phyloP scores from a whole-genome alignment of 2,329 filamentous ascomycete species.

The Aspergillus candidus region DNA sequence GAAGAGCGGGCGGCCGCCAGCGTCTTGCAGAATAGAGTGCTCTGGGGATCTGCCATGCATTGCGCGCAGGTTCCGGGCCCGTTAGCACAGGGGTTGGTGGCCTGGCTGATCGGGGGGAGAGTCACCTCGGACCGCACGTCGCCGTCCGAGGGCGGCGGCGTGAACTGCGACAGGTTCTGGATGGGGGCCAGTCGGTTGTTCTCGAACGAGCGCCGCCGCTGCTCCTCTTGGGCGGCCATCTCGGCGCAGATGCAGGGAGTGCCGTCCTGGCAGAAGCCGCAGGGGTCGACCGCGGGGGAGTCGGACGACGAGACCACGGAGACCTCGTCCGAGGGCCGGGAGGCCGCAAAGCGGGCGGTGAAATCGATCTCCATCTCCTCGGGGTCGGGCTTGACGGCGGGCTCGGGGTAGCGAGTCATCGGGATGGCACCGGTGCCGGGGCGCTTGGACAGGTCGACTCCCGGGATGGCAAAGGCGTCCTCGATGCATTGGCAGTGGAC shows the following conservation, averaged over 20 bases:
- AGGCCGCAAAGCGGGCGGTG: constrained; percentile 57
- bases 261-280: constrained; percentile 76
- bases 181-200: constrained; percentile 40
- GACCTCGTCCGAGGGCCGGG: constrained; percentile 19
- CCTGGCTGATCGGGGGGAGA: constrained; percentile 31
- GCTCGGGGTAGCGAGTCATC: constrained; percentile 52
- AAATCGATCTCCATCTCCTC: constrained; percentile 66
- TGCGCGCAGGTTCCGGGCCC: constrained; percentile 75
- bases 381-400: constrained; percentile 41
- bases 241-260: constrained; percentile 80
- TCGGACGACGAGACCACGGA: constrained; percentile 19
- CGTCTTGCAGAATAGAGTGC: constrained; percentile 75
- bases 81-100: constrained; percentile 49
- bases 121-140: constrained; percentile 54
- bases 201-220: constrained; percentile 31
- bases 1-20: constrained; percentile 57
- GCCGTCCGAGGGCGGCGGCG: constrained; percentile 48
- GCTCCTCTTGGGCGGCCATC: constrained; percentile 42
- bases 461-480: constrained; percentile 46
- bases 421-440: constrained; percentile 18
- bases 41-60: constrained; percentile 70
- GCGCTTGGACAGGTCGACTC: constrained; percentile 33
- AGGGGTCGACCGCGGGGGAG: constrained; percentile 55
- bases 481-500: constrained; percentile 58
- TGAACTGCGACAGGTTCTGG: constrained; percentile 44